phyloP scores from a whole-genome alignment of 2,329 filamentous ascomycete genomes.

The Chaetothyriales sp. region DNA sequence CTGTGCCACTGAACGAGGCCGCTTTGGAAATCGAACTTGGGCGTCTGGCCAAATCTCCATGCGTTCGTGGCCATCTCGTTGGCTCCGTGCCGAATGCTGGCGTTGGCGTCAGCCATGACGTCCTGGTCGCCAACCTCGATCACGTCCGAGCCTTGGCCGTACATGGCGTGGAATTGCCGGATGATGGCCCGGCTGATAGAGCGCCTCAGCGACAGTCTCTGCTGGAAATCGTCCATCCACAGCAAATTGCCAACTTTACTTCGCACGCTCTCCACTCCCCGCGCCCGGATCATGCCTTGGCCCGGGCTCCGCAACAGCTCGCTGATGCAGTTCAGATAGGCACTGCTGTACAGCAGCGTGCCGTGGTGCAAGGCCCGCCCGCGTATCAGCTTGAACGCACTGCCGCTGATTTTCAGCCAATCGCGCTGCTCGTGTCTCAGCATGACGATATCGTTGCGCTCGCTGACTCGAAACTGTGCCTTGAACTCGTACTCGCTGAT shows the following conservation, averaged over 20 bases:
- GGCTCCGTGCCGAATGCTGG: slow-evolving; percentile 8
- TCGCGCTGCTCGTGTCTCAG: slow-evolving; percentile 8
- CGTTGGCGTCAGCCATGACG: slow-evolving; percentile 2
- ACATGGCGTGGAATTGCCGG: slow-evolving; percentile 10
- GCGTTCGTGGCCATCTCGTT: slow-evolving; percentile 11
- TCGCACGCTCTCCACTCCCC: slow-evolving; percentile 82
- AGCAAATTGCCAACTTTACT: slow-evolving; percentile 67
- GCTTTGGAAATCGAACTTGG: slow-evolving; percentile 13
- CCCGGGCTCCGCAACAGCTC: slow-evolving; percentile 65
- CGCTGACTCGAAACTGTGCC: slow-evolving; percentile 58
- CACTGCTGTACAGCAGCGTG: slow-evolving; percentile 69
- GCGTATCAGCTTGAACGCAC: slow-evolving; percentile 83
- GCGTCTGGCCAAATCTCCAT: slow-evolving; percentile 16
- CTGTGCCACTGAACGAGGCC: slow-evolving; percentile 1
- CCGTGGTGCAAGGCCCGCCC: slow-evolving; percentile 78
- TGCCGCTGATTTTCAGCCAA: slow-evolving; percentile 75
- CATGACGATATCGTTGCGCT: slow-evolving; percentile 84
- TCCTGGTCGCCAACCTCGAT: slow-evolving; percentile 8
- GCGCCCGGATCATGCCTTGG: slow-evolving; percentile 59
- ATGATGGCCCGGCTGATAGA: slow-evolving; percentile 9
- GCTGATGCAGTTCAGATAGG: slow-evolving; percentile 57
- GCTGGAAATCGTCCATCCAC: slow-evolving; percentile 16
- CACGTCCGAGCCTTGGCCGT: slow-evolving; percentile 7
- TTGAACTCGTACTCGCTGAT: slow-evolving; percentile 31
- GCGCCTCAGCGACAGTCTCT: slow-evolving; percentile 1